Base-by-base conservation (phyloP, 2,329 filamentous ascomycete species). In the Pyrenochaeta sp. region DNA sequence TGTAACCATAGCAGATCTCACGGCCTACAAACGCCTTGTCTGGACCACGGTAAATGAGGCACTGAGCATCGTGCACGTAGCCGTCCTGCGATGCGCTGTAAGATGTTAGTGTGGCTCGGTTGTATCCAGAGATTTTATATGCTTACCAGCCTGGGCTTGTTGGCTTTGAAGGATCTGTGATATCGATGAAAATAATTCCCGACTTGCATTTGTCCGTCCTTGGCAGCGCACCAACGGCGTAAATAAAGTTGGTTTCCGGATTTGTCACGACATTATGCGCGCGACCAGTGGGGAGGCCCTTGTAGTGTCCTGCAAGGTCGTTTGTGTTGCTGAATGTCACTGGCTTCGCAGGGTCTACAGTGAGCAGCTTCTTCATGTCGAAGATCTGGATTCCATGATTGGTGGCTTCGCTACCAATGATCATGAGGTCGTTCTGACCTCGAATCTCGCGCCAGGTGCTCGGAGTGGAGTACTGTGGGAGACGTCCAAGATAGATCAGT, bases 61-160 rank as follows among this genome's bases (percentile, higher is more conserved):
- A 87, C 70, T 87, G 84, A 2, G 84, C 84, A 60, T 87, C 84
- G 68, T 87, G 84, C 12, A 86, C 83, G 66, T 87, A 87, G 32
- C 83, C 84, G 65, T 86, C 84, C 15, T 78, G 64, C 17, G 79
- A 76, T 7, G 81, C 81, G 63, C 84, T 61, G 36, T 1, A 18
- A 37, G 9, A 20, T 40, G 49, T 54, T 27, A 56, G 51, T 41
- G 7, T 36, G 4, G n/a, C 10, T 14, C 15, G 7, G 2, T 12
- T n/a, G 10, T 7, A 4, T 21, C 31, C 12, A 7, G 6, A 15
- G 21, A n/a, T 18, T 35, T 44, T 15, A 9, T 27, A 17, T 31
- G 47, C 58, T 53, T 45, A 61, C 60, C 66, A 87, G 37, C 84
- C 85, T 6, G 82, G 80, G 18, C 76, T 79, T 12, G 75, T 80